Evolutionary conservation across 164 flowering plant species (phyloP).

Genomic region (Piper betle): DNA sequence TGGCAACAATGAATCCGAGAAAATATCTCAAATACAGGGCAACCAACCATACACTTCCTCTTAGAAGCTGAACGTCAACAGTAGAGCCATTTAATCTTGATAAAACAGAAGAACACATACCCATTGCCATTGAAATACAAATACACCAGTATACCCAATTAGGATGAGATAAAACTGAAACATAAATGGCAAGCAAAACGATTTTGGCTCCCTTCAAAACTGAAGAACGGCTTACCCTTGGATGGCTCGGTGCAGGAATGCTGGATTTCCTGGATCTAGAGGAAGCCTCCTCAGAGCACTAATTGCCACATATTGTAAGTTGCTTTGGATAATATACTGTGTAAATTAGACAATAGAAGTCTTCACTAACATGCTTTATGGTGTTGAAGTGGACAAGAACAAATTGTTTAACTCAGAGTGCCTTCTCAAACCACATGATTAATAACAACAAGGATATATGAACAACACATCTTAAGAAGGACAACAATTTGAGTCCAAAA

Average conservation of each 20-base stretch:
- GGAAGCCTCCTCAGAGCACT: constrained; percentile 97
- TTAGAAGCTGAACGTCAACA: too few relatives aligned
- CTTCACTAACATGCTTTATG: not conserved
- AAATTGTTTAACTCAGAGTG: not conserved
- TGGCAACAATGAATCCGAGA: too few relatives aligned
- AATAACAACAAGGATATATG: not conserved
- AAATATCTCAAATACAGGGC: too few relatives aligned
- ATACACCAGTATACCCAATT: too few relatives aligned
- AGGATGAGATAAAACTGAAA: too few relatives aligned
- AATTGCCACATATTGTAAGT: constrained; percentile 92
- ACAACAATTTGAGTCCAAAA: not conserved
- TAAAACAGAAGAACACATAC: too few relatives aligned
- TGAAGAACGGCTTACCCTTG: constrained; percentile 52
- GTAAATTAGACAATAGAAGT: not conserved
- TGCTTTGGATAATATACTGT: constrained; percentile 79
- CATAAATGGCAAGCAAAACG: not conserved
- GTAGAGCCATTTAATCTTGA: too few relatives aligned
- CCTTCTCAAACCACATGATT: too few relatives aligned
- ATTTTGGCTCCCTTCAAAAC: not conserved
- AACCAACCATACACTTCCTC: too few relatives aligned
- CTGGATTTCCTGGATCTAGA: constrained; percentile 95
- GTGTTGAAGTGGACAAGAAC: not conserved
- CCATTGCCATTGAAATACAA: too few relatives aligned
- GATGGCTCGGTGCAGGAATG: constrained; percentile 87
- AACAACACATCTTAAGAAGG: not conserved